Evolutionary conservation across 2,329 filamentous ascomycete species (phyloP).

Genomic region (Diaporthe australafricana): DNA sequence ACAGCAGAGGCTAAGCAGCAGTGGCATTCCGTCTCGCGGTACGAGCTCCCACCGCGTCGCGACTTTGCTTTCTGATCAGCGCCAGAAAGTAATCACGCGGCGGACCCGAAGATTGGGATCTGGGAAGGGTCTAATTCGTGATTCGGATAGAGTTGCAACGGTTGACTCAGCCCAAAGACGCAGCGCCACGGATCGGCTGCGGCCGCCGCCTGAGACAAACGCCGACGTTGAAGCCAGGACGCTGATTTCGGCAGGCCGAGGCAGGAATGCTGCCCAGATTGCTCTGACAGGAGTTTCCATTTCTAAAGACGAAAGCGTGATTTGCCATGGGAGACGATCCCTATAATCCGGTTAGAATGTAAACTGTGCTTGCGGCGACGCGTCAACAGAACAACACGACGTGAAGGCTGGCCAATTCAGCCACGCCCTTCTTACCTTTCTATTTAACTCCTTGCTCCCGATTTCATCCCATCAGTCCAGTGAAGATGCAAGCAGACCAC

Average conservation of each 20-base stretch:
- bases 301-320: slow-evolving; percentile 21
- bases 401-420: background rate
- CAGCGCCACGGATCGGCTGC: slow-evolving; percentile 19
- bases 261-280: slow-evolving; percentile 27
- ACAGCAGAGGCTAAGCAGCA: background rate
- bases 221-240: background rate
- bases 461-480: background rate
- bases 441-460: slow-evolving; percentile 30
- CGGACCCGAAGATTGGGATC: background rate
- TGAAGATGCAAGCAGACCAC: slow-evolving; percentile 14
- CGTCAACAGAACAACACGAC: slow-evolving; percentile 23
- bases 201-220: slow-evolving; percentile 24
- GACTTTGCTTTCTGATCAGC: background rate
- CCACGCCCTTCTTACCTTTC: slow-evolving; percentile 23
- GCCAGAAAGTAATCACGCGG: background rate
- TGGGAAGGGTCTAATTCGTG: background rate
- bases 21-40: slow-evolving; percentile 6
- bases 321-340: background rate
- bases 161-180: slow-evolving; percentile 10
- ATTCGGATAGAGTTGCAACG: slow-evolving; percentile 14
- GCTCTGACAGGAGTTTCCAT: background rate
- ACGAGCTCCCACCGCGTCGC: background rate
- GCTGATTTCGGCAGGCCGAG: slow-evolving; percentile 4
- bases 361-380: slow-evolving; percentile 7
- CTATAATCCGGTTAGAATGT: slow-evolving; percentile 25